Conservation (phyloP, 768 basidiomycete species). For the Psilocybe cubensis region DNA sequence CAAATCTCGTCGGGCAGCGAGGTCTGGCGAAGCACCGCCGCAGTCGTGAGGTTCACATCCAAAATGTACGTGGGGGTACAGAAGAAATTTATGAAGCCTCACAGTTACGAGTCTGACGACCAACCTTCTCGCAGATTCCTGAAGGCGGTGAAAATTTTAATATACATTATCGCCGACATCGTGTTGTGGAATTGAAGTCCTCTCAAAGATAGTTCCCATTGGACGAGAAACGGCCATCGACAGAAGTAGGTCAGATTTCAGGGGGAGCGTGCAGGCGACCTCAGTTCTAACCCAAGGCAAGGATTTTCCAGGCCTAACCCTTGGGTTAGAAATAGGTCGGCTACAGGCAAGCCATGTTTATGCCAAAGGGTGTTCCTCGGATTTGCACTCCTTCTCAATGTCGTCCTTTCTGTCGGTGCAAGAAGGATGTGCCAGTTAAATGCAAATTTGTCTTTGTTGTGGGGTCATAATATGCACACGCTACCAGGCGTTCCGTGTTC, state of each 20-base stretch:
- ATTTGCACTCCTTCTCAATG: not conserved
- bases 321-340: not conserved
- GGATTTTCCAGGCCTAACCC: not conserved
- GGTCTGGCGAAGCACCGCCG: not conserved
- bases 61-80: not conserved
- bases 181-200: not conserved
- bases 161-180: too few relatives aligned
- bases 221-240: not conserved
- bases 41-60: not conserved
- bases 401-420: constrained; percentile 5
- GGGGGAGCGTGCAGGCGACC: not conserved
- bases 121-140: not conserved
- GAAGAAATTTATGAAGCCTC: not conserved
- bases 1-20: not conserved
- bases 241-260: not conserved
- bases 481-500: not conserved
- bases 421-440: not conserved
- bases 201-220: not conserved
- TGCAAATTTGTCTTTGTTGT: constrained; percentile 1
- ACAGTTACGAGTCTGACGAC: not conserved
- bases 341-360: not conserved
- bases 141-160: not conserved
- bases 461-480: not conserved
- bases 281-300: not conserved
- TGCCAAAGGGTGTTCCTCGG: constrained; percentile 8